Evolutionary conservation across 176 grass and related monocot species (phyloP).

Genomic region (Tillandsia leiboldiana): DNA sequence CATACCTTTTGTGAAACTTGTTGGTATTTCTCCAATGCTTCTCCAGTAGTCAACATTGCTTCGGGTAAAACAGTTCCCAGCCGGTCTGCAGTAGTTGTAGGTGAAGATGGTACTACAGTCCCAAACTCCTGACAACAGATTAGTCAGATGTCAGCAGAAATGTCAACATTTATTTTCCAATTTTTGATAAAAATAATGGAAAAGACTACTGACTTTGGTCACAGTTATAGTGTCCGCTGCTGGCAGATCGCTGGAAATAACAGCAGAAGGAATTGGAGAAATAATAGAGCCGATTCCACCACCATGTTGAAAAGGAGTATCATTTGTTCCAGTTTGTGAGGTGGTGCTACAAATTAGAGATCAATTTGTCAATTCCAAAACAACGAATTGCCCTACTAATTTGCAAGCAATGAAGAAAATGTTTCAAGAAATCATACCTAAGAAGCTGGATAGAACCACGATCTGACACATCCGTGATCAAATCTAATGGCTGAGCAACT

Average conservation of each 20-base stretch:
- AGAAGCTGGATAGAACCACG: slow-evolving; percentile 36
- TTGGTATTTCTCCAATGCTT: slow-evolving; percentile 68
- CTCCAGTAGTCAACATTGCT: slow-evolving; percentile 50
- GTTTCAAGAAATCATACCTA: slow-evolving; percentile 27
- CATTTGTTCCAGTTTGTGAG: slow-evolving; percentile 31
- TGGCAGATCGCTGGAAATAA: slow-evolving; percentile 47
- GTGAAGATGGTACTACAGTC: slow-evolving; percentile 34
- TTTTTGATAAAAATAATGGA: background rate
- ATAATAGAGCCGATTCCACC: slow-evolving; percentile 31
- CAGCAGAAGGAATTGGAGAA: slow-evolving; percentile 39
- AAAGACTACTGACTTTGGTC: slow-evolving; percentile 35
- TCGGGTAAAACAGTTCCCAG: slow-evolving; percentile 63
- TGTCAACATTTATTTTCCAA: background rate
- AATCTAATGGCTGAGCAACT: slow-evolving; percentile 47
- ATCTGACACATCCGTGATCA: slow-evolving; percentile 45
- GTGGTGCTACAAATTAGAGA: slow-evolving; percentile 34
- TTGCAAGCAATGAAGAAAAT: background rate
- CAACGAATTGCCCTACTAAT: background rate
- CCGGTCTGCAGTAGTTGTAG: slow-evolving; percentile 35
- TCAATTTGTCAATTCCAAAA: background rate
- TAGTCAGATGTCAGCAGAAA: slow-evolving; percentile 23
- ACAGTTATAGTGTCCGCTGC: slow-evolving; percentile 28
- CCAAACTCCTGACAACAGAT: slow-evolving; percentile 48
- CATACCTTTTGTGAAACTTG: slow-evolving; percentile 79
- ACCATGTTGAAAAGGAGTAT: slow-evolving; percentile 34